Evolutionary conservation across 495 filamentous ascomycete genomes (phyloP), one percentile per base, ranked within the genome.

Genomic region (Xylaria venustula): DNA sequence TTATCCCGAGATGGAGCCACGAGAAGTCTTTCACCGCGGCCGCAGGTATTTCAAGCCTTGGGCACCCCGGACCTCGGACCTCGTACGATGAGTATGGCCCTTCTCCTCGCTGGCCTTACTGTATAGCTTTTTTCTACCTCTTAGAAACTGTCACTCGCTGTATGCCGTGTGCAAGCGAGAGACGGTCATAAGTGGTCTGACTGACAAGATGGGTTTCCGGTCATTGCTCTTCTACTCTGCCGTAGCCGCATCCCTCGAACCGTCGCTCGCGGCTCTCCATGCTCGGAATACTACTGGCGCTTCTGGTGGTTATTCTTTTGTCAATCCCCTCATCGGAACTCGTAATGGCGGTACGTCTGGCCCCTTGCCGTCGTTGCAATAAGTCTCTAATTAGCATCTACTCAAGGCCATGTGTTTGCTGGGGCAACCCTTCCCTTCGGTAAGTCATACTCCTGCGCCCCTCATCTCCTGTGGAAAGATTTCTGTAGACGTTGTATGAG

Each of bases 341-440:
- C 76, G 72, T 28, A 83, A 85, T 65, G 84, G 72, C 76, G 87
- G 87, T 58, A 80, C 86, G 81, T 81, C 84, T 7, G 17, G 3
- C 20, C 26, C 7, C 7, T 34, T 25, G 23, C 22, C n/a, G 4
- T 30, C 30, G n/a, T 2, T 87, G 28, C 32, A 20, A n/a, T n/a
- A n/a, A 37, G 23, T 42, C 9, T 30, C 58, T 61, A 61, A 61
- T 23, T 22, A n/a, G 15, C 28, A 12, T 83, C 81, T 28, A n/a
- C n/a, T n/a, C n/a, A 85, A 84, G 25, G 69, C 15, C 86, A 71
- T 67, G 69, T 69, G 7, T 71, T 71, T 37, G 69, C 86, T 8
- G 87, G 87, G 15, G 86, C 86, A 20, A 87, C 82, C 3, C 64
- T 88, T 53, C 88, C 88, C 1, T 90, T 85, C 73, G 81, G 86